A percentile compares a stretch with the other conserved stretches of the same genome.
Evolutionary conservation across 108 stramenopile genomes (phyloP).

Genomic region (Nitzschia putrida): DNA sequence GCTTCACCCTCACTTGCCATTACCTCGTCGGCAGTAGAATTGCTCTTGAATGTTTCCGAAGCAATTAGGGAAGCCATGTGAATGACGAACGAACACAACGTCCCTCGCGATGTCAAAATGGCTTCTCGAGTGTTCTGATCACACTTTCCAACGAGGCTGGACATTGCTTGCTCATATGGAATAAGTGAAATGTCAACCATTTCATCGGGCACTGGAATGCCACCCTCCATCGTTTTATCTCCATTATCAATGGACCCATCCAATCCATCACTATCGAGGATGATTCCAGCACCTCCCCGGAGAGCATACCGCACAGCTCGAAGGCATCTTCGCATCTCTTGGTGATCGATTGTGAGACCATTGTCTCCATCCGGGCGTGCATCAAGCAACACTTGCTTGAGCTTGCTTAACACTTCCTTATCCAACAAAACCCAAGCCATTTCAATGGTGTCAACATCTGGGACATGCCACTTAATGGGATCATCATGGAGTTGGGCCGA

Average conservation of each 20-base stretch:
- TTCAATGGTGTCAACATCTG: conserved; percentile 68
- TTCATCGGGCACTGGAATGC: conserved; percentile 23
- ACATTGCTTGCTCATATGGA: conserved; percentile 71
- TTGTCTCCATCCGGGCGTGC: conserved; percentile 19
- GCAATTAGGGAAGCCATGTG: conserved; percentile 65
- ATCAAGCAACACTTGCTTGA: conserved; percentile 27
- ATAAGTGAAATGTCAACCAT: conserved; percentile 30
- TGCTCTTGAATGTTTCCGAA: conserved; percentile 57
- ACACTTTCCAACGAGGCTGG: conserved; percentile 43
- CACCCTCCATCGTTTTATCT: conserved; percentile 17
- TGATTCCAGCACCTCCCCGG: conserved; percentile 68
- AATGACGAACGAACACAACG: conserved; percentile 51
- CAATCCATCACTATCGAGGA: conserved; percentile 56
- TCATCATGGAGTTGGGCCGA: conserved; percentile 59
- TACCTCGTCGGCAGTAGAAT: conserved; percentile 26
- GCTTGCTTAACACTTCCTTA: conserved; percentile 30
- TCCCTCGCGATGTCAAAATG: conserved; percentile 49
- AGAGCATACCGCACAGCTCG: conserved; percentile 73
- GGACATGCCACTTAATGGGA: conserved; percentile 71
- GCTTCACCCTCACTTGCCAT: conserved; percentile 13
- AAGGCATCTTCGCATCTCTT: conserved; percentile 51
- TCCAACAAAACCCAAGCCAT: conserved; percentile 57
- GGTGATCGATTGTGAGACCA: conserved; percentile 18
- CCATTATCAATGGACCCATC: conserved; percentile 34
- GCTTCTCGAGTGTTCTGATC: conserved; percentile 41